Percentiles rank a stretch among this genome's conserved stretches.
Evolutionary conservation across 176 grass and related monocot genomes (phyloP).

Genomic region (Phyllostachys edulis): DNA sequence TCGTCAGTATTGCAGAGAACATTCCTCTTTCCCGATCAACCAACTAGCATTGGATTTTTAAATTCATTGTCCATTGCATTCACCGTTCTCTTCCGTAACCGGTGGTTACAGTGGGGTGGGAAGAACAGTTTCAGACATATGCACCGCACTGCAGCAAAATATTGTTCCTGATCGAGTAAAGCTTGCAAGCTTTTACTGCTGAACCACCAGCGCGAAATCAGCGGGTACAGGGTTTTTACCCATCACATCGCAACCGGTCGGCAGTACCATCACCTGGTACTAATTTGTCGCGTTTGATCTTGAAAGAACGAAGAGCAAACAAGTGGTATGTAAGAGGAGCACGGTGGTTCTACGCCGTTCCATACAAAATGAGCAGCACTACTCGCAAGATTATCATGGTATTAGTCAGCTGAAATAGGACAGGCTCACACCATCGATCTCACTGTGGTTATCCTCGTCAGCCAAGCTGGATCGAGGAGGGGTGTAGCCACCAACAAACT

Average conservation of each 20-base stretch:
- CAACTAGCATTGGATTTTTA: neutral
- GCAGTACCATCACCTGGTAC: constrained; percentile 9
- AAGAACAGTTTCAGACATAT: neutral
- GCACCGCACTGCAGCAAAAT: neutral
- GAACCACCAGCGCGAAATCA: neutral
- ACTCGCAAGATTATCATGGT: neutral
- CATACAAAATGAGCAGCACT: neutral
- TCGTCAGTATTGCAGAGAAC: constrained; percentile 22
- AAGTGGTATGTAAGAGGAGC: neutral
- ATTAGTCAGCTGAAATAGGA: neutral
- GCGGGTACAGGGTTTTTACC: constrained; percentile 17
- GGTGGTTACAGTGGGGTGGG: neutral
- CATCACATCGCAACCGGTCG: constrained; percentile 29
- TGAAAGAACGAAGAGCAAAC: neutral
- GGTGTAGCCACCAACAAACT: neutral
- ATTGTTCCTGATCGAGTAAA: neutral
- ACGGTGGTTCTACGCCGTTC: neutral
- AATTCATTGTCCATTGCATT: neutral
- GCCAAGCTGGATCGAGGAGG: neutral
- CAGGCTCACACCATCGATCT: neutral
- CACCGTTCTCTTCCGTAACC: neutral
- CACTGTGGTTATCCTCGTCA: neutral
- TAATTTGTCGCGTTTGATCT: neutral
- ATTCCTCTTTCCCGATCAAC: constrained; percentile 15
- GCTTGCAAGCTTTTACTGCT: neutral